Conservation (phyloP, 169 alveolate genomes). For the Cryptosporidium bovis region DNA sequence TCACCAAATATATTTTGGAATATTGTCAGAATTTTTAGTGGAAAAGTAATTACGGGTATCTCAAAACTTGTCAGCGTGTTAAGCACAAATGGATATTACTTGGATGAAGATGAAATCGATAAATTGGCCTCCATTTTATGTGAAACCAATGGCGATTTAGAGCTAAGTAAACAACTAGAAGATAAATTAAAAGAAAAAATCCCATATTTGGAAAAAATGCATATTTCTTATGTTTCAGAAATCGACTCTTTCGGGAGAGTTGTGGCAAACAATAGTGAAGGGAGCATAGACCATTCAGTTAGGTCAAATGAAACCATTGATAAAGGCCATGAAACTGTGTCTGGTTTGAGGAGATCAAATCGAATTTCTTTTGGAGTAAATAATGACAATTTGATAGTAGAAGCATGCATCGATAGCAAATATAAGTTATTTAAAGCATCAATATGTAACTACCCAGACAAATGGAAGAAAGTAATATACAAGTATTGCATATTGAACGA, state of each 20-base stretch:
- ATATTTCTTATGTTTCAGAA: slow-evolving; percentile 13
- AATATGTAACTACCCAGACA: slow-evolving; percentile 37
- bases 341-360: slow-evolving; percentile 15
- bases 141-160: background rate
- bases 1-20: background rate
- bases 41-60: background rate
- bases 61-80: background rate
- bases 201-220: slow-evolving; percentile 18
- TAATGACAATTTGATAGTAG: slow-evolving; percentile 11
- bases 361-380: slow-evolving; percentile 40
- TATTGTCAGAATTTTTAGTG: background rate
- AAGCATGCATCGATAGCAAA: slow-evolving; percentile 8
- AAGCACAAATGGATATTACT: background rate
- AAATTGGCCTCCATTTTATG: background rate
- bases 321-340: background rate
- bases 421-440: slow-evolving; percentile 23
- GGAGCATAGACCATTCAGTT: background rate
- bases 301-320: background rate
- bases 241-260: background rate
- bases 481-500: slow-evolving; percentile 59
- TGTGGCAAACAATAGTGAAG: background rate
- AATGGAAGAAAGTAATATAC: slow-evolving; percentile 71
- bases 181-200: slow-evolving; percentile 2
- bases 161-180: slow-evolving; percentile 16
- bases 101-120: background rate